Evolutionary conservation across 177 flowering plant genomes (phyloP).

Genomic region (Vitis hybrid): DNA sequence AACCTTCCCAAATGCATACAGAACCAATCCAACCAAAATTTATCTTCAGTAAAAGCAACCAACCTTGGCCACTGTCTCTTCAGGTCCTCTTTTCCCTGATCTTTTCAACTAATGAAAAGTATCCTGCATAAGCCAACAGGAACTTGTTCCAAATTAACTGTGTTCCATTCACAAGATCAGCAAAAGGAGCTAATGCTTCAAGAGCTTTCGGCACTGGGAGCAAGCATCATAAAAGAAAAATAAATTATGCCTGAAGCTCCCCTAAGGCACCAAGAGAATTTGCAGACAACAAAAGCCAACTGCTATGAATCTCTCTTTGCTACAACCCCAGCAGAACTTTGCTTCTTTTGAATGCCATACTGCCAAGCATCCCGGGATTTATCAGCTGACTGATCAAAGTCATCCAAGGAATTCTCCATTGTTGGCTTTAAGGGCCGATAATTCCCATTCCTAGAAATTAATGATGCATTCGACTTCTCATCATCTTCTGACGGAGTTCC

Average conservation of each 20-base stretch:
- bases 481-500: conserved; percentile 67
- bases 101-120: neutral
- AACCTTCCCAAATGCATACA: conserved; percentile 9
- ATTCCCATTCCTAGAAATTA: conserved; percentile 47
- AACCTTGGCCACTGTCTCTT: neutral
- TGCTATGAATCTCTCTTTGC: conserved; percentile 39
- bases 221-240: neutral
- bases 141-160: neutral
- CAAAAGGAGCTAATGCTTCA: neutral
- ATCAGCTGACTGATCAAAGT: conserved; percentile 45
- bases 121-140: neutral
- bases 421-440: conserved; percentile 41
- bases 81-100: neutral
- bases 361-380: conserved; percentile 62
- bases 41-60: neutral
- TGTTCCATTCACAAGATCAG: conserved; percentile 1
- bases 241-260: neutral
- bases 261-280: neutral
- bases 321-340: conserved; percentile 32
- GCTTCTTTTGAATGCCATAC: conserved; percentile 51
- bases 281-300: conserved; percentile 10
- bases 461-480: conserved; percentile 44
- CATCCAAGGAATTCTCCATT: conserved; percentile 48
- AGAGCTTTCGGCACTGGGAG: conserved; percentile 1
- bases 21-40: conserved; percentile 10